Conservation (phyloP, 345 rosid genomes). For the Zanthoxylum bungeanum region DNA sequence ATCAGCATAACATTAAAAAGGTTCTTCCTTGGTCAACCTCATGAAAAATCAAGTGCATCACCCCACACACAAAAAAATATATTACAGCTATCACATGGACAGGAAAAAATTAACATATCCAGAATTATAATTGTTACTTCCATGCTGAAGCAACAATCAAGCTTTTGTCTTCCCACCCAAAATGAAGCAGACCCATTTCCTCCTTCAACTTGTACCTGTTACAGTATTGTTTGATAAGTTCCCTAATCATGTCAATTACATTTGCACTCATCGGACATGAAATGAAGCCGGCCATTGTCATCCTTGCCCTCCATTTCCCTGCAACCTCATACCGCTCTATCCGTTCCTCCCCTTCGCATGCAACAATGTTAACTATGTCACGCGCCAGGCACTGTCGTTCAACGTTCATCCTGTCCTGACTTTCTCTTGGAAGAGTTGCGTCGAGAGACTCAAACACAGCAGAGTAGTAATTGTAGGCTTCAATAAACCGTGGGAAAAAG, state of each 20-base stretch:
- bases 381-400: constrained; percentile 95
- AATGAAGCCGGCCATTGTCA: constrained; percentile 88
- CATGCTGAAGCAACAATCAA: constrained; percentile 91
- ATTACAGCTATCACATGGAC: no score
- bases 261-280: constrained; percentile 56
- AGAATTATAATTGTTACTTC: constrained; percentile 34
- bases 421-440: constrained; percentile 79
- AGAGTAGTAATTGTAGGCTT: constrained; percentile 85
- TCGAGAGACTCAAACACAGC: constrained; percentile 92
- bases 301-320: constrained; percentile 94
- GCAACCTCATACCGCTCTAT: constrained; percentile 90
- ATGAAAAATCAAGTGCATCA: constrained; percentile 15
- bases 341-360: constrained; percentile 96
- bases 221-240: constrained; percentile 58
- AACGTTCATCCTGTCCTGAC: constrained; percentile 94
- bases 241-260: constrained; percentile 46
- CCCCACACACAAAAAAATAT: constrained; percentile 23
- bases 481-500: constrained; percentile 70
- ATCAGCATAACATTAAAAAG: constrained; percentile 3
- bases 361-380: constrained; percentile 87
- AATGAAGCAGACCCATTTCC: constrained; percentile 65
- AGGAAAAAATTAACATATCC: no score
- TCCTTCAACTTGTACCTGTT: constrained; percentile 59
- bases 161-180: constrained; percentile 88
- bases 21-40: not conserved